Conservation (phyloP, 2,329 filamentous ascomycete species). For the Alternaria ventricosa region DNA sequence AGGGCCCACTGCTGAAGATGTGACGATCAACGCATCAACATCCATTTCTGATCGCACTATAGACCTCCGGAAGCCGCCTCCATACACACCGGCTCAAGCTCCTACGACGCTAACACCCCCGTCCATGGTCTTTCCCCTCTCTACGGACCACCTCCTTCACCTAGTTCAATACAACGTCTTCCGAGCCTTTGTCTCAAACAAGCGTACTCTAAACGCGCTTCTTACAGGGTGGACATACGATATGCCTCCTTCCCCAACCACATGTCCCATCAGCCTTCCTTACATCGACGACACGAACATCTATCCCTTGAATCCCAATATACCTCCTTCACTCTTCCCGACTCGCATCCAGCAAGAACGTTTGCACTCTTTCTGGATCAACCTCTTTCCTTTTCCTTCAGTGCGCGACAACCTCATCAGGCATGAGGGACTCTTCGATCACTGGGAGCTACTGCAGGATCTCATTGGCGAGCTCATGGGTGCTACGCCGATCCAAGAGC, state of each 20-base stretch:
- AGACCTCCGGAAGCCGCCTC: neutral
- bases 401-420: constrained; percentile 59
- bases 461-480: constrained; percentile 9
- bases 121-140: constrained; percentile 4
- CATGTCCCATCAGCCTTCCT: constrained; percentile 9
- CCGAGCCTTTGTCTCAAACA: constrained; percentile 45
- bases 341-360: constrained; percentile 57
- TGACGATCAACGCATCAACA: neutral
- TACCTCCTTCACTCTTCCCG: constrained; percentile 52
- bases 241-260: neutral
- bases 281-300: constrained; percentile 8
- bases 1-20: neutral
- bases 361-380: constrained; percentile 62
- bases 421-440: constrained; percentile 1
- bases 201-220: constrained; percentile 29
- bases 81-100: neutral
- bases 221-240: constrained; percentile 6
- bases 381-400: constrained; percentile 63
- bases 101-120: neutral
- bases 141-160: constrained; percentile 42
- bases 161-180: constrained; percentile 51
- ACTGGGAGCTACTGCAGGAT: constrained; percentile 6
- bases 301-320: constrained; percentile 13
- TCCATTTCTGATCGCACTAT: too few species aligned
- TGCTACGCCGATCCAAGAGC: neutral